A percentile compares a stretch with the other conserved stretches of the same genome.
phyloP scores from a whole-genome alignment of 164 flowering plant species.

The Vitis rupestris region DNA sequence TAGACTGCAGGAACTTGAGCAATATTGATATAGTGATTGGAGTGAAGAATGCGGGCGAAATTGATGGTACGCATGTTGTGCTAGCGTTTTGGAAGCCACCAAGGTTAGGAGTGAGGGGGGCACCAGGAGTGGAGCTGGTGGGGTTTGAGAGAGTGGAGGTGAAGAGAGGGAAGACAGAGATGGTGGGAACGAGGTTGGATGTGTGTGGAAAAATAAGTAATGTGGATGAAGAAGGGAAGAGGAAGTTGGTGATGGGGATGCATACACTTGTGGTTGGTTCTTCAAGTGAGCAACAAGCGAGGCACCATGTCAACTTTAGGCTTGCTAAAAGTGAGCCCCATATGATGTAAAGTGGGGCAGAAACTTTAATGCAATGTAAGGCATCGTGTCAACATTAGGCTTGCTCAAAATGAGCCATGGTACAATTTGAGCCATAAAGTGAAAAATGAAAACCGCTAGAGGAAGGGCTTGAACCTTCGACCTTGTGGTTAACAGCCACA shows the following conservation, averaged over 20 bases:
- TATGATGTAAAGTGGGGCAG: too few species aligned
- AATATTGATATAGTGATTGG: constrained; percentile 24
- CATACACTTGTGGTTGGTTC: constrained; percentile 45
- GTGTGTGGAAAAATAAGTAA: constrained; percentile 46
- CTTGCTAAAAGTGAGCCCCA: not conserved
- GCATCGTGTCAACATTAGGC: too few species aligned
- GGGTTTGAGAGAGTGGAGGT: constrained; percentile 58
- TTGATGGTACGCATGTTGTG: constrained; percentile 48
- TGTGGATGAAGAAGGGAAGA: constrained; percentile 47
- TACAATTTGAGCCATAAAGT: too few species aligned
- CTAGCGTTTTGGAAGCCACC: constrained; percentile 56
- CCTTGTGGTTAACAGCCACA: not conserved
- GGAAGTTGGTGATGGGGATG: constrained; percentile 40
- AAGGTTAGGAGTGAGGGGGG: constrained; percentile 24
- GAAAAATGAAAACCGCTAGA: not conserved
- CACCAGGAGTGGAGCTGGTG: constrained; percentile 40
- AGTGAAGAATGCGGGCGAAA: constrained; percentile 47
- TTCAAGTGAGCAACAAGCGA: constrained; percentile 38
- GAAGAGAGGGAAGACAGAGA: constrained; percentile 24
- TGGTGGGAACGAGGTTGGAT: constrained; percentile 32
- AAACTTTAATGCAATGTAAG: too few species aligned
- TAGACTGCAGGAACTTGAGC: constrained; percentile 28
- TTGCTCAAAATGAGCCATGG: too few species aligned
- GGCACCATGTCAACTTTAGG: constrained; percentile 28
- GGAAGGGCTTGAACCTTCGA: constrained; percentile 16